phyloP scores from a whole-genome alignment of 2,329 filamentous ascomycete genomes.

The Diaporthe ampelina region DNA sequence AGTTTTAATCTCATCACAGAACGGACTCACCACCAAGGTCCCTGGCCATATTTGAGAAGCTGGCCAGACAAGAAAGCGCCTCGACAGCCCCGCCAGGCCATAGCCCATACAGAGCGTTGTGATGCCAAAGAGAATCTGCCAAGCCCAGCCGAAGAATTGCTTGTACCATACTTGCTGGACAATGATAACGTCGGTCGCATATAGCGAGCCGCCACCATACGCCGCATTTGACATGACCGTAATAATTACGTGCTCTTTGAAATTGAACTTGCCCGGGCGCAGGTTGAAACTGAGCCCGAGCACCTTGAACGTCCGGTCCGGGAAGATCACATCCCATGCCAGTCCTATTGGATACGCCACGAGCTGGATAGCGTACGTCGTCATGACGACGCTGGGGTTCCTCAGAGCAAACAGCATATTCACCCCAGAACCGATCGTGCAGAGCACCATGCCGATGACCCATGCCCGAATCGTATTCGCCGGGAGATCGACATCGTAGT shows the following conservation, averaged over 20 bases:
- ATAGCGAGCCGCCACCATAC: constrained; percentile 70
- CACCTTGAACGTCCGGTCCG: constrained; percentile 64
- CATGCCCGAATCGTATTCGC: constrained; percentile 75
- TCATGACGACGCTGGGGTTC: constrained; percentile 71
- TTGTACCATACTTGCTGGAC: constrained; percentile 70
- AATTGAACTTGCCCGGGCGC: constrained; percentile 70
- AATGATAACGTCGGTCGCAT: constrained; percentile 66
- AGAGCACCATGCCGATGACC: constrained; percentile 72
- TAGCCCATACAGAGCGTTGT: constrained; percentile 75
- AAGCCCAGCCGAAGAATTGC: constrained; percentile 59
- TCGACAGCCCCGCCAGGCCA: constrained; percentile 71
- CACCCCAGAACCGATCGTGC: constrained; percentile 72
- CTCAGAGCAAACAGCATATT: constrained; percentile 74
- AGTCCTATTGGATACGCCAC: constrained; percentile 72
- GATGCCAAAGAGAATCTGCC: constrained; percentile 70
- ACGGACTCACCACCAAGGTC: constrained; percentile 60
- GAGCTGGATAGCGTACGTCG: constrained; percentile 73
- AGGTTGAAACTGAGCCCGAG: constrained; percentile 69
- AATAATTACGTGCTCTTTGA: constrained; percentile 73
- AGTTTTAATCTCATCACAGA: neutral
- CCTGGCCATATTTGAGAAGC: constrained; percentile 72
- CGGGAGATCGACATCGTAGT: constrained; percentile 75
- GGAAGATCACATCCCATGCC: constrained; percentile 68
- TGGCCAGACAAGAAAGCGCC: constrained; percentile 72
- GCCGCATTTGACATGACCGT: constrained; percentile 73